These are phyloP conservation scores for Austroboletus eburneus DNA, from an alignment of 768 basidiomycete genomes.

Conservation along the genomic window DNA sequence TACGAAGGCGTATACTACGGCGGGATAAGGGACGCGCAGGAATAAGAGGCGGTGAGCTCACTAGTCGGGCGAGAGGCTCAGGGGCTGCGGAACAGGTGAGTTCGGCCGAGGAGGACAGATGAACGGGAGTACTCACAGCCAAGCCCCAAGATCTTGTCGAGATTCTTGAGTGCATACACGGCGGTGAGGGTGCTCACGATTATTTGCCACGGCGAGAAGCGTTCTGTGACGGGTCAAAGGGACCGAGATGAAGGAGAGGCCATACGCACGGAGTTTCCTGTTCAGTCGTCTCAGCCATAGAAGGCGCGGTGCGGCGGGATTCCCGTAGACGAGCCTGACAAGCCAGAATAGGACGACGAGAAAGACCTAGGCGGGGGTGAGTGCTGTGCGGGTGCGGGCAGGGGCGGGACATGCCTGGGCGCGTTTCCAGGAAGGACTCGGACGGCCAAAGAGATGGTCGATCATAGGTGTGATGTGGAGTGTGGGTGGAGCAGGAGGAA, in stretches of 20 bases:
- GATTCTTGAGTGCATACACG: slow-evolving; percentile 78
- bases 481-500: background rate
- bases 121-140: slow-evolving; percentile 44
- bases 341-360: slow-evolving; percentile 91
- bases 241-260: background rate
- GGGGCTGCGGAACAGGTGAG: slow-evolving; percentile 53
- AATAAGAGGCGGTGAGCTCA: slow-evolving; percentile 35
- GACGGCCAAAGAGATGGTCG: slow-evolving; percentile 86
- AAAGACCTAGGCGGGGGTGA: slow-evolving; percentile 57
- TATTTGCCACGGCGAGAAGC: slow-evolving; percentile 96
- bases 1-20: slow-evolving; percentile 84
- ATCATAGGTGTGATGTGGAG: slow-evolving; percentile 58
- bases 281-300: slow-evolving; percentile 61
- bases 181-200: slow-evolving; percentile 80
- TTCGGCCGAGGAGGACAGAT: background rate
- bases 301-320: slow-evolving; percentile 60
- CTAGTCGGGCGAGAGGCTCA: slow-evolving; percentile 86
- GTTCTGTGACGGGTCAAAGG: slow-evolving; percentile 39
- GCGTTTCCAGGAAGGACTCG: slow-evolving; percentile 87
- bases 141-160: slow-evolving; percentile 82
- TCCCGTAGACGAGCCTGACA: slow-evolving; percentile 70
- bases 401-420: slow-evolving; percentile 51
- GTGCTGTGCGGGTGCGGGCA: background rate
- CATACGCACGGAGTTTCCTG: slow-evolving; percentile 46
- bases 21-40: slow-evolving; percentile 3